Evolutionary conservation across 805 yeast genomes (phyloP).

Genomic region (Schizosaccharomyces lindneri): DNA sequence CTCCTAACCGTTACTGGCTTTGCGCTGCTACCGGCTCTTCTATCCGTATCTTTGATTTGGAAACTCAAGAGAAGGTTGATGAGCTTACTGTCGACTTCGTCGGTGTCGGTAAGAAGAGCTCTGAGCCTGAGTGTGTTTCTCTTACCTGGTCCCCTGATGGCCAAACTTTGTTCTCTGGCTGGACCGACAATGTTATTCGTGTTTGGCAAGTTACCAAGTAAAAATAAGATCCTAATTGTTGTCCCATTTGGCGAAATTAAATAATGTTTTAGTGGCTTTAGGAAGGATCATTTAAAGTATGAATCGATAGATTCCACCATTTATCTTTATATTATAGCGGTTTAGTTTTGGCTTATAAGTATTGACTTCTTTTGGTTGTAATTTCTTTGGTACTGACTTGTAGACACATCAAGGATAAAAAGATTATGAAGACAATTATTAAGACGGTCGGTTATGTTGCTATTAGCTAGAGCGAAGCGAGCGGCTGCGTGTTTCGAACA

Average conservation of each 20-base stretch:
- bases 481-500: no score
- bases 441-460: no score
- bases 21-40: slow-evolving; percentile 97
- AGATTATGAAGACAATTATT: no score
- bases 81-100: slow-evolving; percentile 96
- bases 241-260: background rate
- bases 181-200: slow-evolving; percentile 98
- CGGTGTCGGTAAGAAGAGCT: slow-evolving; percentile 54
- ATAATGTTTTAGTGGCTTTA: background rate
- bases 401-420: no score
- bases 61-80: slow-evolving; percentile 79
- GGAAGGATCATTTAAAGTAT: background rate
- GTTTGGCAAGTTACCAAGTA: slow-evolving; percentile 96
- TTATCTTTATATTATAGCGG: background rate
- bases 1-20: slow-evolving; percentile 99
- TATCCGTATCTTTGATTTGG: slow-evolving; percentile 94
- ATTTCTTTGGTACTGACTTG: no score
- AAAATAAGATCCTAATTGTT: slow-evolving; percentile 1
- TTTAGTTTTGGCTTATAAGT: background rate
- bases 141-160: slow-evolving; percentile 99
- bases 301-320: background rate
- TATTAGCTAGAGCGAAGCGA: no score
- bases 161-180: slow-evolving; percentile 98
- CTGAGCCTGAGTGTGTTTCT: slow-evolving; percentile 94
- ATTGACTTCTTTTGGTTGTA: background rate